phyloP scores from a whole-genome alignment of 2,329 filamentous ascomycete genomes.

The Allantophomopsis cytisporea region DNA sequence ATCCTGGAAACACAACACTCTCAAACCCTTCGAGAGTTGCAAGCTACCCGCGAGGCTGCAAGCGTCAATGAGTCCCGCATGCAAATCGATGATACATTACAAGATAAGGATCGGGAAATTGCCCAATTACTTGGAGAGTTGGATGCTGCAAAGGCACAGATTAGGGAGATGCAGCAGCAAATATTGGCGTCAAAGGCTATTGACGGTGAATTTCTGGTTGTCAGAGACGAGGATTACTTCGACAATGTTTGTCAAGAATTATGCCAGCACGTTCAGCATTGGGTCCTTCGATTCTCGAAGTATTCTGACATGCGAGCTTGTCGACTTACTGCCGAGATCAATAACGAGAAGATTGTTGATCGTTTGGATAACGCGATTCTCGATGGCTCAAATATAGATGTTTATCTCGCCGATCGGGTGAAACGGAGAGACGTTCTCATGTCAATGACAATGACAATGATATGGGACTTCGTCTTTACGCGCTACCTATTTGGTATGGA shows the following conservation, averaged over 20 bases:
- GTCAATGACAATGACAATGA: conserved; percentile 98
- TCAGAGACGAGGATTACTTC: conserved; percentile 89
- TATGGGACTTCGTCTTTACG: conserved; percentile 98
- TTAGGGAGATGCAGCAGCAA: conserved; percentile 41
- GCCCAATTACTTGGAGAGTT: conserved; percentile 63
- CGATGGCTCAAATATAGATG: conserved; percentile 86
- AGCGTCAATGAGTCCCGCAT: conserved; percentile 46
- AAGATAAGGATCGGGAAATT: conserved; percentile 77
- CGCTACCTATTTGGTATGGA: conserved; percentile 98
- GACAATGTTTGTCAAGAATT: conserved; percentile 87
- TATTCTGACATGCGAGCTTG: conserved; percentile 88
- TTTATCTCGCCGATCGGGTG: conserved; percentile 77
- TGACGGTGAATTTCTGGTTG: conserved; percentile 61
- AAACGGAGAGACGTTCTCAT: conserved; percentile 90
- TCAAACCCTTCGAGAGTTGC: conserved; percentile 53
- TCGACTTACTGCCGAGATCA: conserved; percentile 69
- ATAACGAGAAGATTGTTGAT: conserved; percentile 86
- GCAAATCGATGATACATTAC: conserved; percentile 52
- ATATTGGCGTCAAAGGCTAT: conserved; percentile 44
- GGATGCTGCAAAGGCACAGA: conserved; percentile 51
- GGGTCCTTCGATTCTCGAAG: conserved; percentile 96
- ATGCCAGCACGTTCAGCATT: conserved; percentile 92
- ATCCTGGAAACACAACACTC: conserved; percentile 55
- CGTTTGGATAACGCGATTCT: conserved; percentile 88
- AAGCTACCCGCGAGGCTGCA: conserved; percentile 51